Conservation (phyloP, 2,329 filamentous ascomycete species). For the Cryphonectria radicalis region DNA sequence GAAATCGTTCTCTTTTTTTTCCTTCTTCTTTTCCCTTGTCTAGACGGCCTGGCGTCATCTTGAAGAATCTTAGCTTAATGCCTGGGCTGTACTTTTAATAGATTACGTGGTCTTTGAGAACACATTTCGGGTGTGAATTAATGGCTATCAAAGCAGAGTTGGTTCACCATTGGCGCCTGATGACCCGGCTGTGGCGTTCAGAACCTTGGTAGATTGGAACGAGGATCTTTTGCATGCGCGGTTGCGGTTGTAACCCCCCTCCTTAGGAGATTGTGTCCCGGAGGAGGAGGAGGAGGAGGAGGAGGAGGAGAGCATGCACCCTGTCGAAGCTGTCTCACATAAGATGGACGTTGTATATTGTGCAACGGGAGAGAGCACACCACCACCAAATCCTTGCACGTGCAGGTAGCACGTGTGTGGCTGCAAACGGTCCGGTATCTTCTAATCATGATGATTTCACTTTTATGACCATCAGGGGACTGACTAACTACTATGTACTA, state of each 20-base stretch:
- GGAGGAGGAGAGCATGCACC: too few relatives aligned
- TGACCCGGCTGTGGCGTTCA: not conserved
- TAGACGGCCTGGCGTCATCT: not conserved
- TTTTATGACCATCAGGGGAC: not conserved
- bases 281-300: too few relatives aligned
- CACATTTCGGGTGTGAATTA: not conserved
- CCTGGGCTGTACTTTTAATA: not conserved
- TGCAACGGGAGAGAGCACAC: too few relatives aligned
- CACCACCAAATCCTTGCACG: not conserved
- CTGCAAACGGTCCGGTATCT: not conserved
- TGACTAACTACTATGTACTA: too few relatives aligned
- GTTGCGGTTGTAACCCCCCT: slow-evolving; percentile 3
- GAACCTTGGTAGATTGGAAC: not conserved
- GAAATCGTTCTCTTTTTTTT: too few relatives aligned
- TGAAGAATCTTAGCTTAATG: not conserved
- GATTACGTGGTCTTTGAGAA: not conserved
- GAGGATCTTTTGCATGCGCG: not conserved
- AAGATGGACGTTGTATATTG: not conserved
- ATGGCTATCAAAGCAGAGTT: not conserved
- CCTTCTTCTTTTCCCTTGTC: not conserved
- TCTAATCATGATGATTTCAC: too few relatives aligned
- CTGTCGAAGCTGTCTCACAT: not conserved
- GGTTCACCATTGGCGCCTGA: not conserved
- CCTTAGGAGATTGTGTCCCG: not conserved
- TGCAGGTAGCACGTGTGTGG: not conserved